Percentiles rank a stretch among this genome's conserved stretches.
Evolutionary conservation across 2,329 filamentous ascomycete species (phyloP).

Genomic region (Aspergillus brasiliensis): DNA sequence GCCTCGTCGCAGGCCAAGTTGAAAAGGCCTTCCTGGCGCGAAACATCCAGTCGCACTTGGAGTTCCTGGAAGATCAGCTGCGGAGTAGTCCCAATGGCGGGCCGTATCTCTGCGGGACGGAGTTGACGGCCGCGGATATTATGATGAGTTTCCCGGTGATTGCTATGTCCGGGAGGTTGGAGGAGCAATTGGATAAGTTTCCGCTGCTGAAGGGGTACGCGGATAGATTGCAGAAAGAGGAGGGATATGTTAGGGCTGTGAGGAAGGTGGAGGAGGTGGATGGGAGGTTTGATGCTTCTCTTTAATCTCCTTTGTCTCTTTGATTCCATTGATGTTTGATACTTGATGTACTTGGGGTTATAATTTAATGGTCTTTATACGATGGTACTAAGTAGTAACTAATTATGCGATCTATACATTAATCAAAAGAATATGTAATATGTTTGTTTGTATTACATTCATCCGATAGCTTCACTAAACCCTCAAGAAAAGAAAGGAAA

Average conservation of each 20-base stretch:
- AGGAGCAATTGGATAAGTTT: constrained; percentile 33
- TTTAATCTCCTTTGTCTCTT: constrained; percentile 18
- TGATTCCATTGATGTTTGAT: not conserved
- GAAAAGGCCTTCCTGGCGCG: constrained; percentile 43
- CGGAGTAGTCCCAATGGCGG: constrained; percentile 43
- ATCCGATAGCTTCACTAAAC: no score
- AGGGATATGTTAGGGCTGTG: constrained; percentile 44
- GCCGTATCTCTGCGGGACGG: constrained; percentile 46
- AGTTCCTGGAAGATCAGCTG: constrained; percentile 50
- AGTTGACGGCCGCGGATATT: constrained; percentile 50
- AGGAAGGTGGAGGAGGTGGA: constrained; percentile 46
- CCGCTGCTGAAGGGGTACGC: constrained; percentile 43
- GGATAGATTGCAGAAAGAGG: constrained; percentile 36
- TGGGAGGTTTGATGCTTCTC: constrained; percentile 36
- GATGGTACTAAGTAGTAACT: no score
- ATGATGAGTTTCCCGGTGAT: constrained; percentile 51
- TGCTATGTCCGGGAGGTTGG: constrained; percentile 37
- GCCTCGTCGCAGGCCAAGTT: constrained; percentile 53
- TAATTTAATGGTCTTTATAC: not conserved
- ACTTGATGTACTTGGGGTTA: not conserved
- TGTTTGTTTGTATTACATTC: no score
- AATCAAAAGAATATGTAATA: no score
- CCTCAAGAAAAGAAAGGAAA: no score
- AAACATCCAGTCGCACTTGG: constrained; percentile 45
- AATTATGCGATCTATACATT: no score